Conservation (phyloP, 192 early-diverging fungal species). For the Chytriomyces confervae region DNA sequence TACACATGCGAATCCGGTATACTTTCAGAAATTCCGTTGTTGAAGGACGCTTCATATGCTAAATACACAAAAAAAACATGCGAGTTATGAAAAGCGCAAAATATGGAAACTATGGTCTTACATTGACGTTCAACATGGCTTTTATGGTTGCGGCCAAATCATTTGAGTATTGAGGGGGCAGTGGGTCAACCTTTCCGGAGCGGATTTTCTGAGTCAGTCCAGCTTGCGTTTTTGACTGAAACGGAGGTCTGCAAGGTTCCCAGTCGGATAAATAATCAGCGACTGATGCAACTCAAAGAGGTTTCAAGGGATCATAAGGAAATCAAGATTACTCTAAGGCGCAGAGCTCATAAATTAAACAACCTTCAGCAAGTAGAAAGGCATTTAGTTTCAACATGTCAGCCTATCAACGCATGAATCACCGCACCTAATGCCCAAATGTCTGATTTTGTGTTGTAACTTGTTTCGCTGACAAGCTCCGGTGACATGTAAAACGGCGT, state of each 20-base stretch:
- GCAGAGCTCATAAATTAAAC: constrained; percentile 77
- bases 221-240: constrained; percentile 68
- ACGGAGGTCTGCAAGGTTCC: constrained; percentile 64
- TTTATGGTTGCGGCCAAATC: constrained; percentile 52
- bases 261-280: neutral
- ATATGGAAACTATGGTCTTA: no score
- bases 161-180: constrained; percentile 53
- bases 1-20: constrained; percentile 18
- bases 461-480: constrained; percentile 70
- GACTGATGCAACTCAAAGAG: neutral
- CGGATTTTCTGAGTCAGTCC: constrained; percentile 65
- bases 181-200: constrained; percentile 55
- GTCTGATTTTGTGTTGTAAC: constrained; percentile 75
- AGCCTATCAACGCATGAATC: no score
- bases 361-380: constrained; percentile 43
- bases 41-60: constrained; percentile 22
- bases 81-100: neutral
- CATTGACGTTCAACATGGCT: constrained; percentile 65
- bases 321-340: constrained; percentile 74
- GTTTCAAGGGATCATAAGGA: no score
- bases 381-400: no score
- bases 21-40: constrained; percentile 23
- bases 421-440: constrained; percentile 72
- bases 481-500: constrained; percentile 85
- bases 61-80: neutral